Percentiles rank a stretch among this genome's conserved stretches.
phyloP scores from a whole-genome alignment of 352 stramenopile species.

The Globisporangium alternatum region DNA sequence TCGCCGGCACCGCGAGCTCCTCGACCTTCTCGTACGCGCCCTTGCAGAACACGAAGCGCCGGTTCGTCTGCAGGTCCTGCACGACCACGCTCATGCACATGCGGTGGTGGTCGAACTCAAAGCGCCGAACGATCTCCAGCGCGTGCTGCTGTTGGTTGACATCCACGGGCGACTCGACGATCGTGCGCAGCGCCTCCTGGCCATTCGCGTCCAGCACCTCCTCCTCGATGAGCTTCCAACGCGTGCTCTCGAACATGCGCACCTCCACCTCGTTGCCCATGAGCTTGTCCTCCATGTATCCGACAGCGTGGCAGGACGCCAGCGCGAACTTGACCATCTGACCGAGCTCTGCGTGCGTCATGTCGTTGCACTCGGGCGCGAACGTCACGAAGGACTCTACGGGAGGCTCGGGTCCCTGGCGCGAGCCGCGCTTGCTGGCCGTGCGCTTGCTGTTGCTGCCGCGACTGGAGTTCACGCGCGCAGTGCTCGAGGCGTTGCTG shows the following conservation, averaged over 20 bases:
- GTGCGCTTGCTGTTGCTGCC: too few relatives aligned
- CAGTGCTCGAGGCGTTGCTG: not conserved
- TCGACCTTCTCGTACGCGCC: slow-evolving; percentile 76
- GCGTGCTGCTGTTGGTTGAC: slow-evolving; percentile 2
- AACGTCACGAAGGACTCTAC: slow-evolving; percentile 8
- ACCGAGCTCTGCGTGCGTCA: slow-evolving; percentile 12
- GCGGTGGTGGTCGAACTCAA: slow-evolving; percentile 82
- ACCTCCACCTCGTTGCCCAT: slow-evolving; percentile 81
- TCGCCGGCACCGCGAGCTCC: slow-evolving; percentile 35
- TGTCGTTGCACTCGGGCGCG: slow-evolving; percentile 15
- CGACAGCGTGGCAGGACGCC: slow-evolving; percentile 69
- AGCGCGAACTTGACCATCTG: slow-evolving; percentile 32
- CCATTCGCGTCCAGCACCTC: slow-evolving; percentile 26
- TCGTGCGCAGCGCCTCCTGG: slow-evolving; percentile 18
- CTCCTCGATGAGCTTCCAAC: slow-evolving; percentile 35
- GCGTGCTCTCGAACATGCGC: slow-evolving; percentile 64
- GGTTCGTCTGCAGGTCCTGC: slow-evolving; percentile 28
- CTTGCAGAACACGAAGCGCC: slow-evolving; percentile 68
- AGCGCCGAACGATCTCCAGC: slow-evolving; percentile 71
- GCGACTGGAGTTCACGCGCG: not conserved
- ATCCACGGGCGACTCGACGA: slow-evolving; percentile 11
- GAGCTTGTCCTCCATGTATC: slow-evolving; percentile 35
- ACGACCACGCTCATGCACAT: slow-evolving; percentile 87
- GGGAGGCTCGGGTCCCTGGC: not conserved
- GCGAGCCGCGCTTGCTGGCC: not conserved